A percentile compares a stretch with the other conserved stretches of the same genome.
Evolutionary conservation across 305 asterid genomes (phyloP).

Genomic region (Ilex paraguariensis): DNA sequence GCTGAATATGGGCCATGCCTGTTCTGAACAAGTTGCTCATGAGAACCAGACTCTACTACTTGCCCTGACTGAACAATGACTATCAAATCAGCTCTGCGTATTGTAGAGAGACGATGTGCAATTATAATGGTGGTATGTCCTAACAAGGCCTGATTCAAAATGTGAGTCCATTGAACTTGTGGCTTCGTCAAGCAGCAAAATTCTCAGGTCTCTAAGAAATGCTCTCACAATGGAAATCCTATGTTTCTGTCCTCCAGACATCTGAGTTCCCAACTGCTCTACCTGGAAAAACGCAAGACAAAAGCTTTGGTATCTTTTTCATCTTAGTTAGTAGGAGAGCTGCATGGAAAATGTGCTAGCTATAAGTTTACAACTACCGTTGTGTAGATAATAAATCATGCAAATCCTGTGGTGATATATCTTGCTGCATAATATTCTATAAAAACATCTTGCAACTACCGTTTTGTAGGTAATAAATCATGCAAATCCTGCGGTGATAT

Average conservation of each 20-base stretch:
- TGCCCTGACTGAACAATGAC: conserved; percentile 53
- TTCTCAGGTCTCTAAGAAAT: conserved; percentile 51
- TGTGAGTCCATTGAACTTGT: conserved; percentile 39
- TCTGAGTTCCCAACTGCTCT: conserved; percentile 64
- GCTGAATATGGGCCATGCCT: conserved; percentile 28
- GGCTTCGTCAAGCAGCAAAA: conserved; percentile 49
- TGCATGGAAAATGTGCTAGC: no score
- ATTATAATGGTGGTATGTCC: conserved; percentile 66
- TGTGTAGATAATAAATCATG: no score
- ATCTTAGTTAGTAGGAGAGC: no score
- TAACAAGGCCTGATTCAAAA: conserved; percentile 56
- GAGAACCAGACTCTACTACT: conserved; percentile 65
- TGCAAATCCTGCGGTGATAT: no score
- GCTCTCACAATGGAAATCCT: conserved; percentile 51
- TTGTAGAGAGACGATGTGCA: conserved; percentile 68
- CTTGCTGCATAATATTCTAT: no score
- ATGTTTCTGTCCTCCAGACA: conserved; percentile 57
- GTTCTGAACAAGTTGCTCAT: conserved; percentile 43
- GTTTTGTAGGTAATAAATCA: no score
- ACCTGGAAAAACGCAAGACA: conserved; percentile 52
- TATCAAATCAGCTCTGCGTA: conserved; percentile 45
- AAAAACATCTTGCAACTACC: no score
- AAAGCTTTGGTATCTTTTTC: no score
- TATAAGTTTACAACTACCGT: no score
- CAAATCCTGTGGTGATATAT: no score